Percentiles rank a stretch among this genome's conserved stretches.
phyloP scores from a whole-genome alignment of 495 filamentous ascomycete genomes.

The Neurospora sp. region DNA sequence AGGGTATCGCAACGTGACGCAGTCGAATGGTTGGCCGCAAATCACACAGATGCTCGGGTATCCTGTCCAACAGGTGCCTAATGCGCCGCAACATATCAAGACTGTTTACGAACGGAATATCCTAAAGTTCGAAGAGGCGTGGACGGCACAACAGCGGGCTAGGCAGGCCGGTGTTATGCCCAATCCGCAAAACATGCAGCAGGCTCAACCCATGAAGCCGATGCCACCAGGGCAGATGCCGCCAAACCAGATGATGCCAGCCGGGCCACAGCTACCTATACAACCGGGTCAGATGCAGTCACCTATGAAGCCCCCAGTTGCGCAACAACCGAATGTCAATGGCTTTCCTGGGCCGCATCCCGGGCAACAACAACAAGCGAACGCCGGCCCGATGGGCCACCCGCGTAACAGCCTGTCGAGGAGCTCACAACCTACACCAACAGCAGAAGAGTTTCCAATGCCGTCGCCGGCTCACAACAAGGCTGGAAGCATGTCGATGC shows the following conservation, averaged over 20 bases:
- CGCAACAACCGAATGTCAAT: constrained; percentile 38
- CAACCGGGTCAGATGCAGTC: constrained; percentile 36
- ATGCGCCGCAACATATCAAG: constrained; percentile 57
- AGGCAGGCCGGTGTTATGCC: constrained; percentile 29
- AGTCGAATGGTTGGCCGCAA: constrained; percentile 57
- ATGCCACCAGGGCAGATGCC: constrained; percentile 32
- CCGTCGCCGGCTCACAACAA: constrained; percentile 33
- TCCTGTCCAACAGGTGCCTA: constrained; percentile 51
- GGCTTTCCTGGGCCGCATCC: constrained; percentile 42
- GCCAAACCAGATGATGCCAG: constrained; percentile 38
- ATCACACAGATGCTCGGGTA: constrained; percentile 61
- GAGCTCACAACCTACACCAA: constrained; percentile 30
- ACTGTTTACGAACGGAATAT: constrained; percentile 66
- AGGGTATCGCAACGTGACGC: constrained; percentile 64
- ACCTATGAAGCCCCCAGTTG: constrained; percentile 38
- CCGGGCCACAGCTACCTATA: constrained; percentile 39
- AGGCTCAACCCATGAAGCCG: constrained; percentile 26
- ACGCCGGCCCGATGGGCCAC: constrained; percentile 20
- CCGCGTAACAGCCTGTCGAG: constrained; percentile 33
- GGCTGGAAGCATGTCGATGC: constrained; percentile 24
- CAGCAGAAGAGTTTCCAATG: constrained; percentile 30
- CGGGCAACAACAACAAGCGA: constrained; percentile 28
- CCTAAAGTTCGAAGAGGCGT: constrained; percentile 63
- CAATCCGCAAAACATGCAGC: constrained; percentile 18
- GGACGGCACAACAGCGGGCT: constrained; percentile 48